Conservation (phyloP, 805 yeast genomes). For the Spathaspora arborariae region DNA sequence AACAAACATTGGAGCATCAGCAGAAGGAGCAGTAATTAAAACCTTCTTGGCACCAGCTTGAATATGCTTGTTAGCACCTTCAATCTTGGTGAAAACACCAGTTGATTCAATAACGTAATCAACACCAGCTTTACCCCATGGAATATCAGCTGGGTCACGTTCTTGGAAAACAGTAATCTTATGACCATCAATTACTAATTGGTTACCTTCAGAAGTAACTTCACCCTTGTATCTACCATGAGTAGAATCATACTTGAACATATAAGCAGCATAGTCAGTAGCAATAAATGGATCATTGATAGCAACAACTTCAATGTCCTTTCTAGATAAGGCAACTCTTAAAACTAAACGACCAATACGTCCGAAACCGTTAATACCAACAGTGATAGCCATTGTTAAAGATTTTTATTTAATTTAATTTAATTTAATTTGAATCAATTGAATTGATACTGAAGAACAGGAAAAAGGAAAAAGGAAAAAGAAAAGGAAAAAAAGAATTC, state of each 20-base stretch:
- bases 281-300: conserved; percentile 90
- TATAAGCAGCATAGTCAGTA: conserved; percentile 88
- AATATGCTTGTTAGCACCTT: conserved; percentile 79
- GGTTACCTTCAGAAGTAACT: conserved; percentile 55
- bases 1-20: conserved; percentile 94
- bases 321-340: conserved; percentile 73
- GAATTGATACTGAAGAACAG: conserved; percentile 1
- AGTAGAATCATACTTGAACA: conserved; percentile 94
- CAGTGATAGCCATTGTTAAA: conserved; percentile 52
- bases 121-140: conserved; percentile 83
- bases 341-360: conserved; percentile 89
- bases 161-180: conserved; percentile 69
- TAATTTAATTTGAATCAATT: conserved; percentile 2
- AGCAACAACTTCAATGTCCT: conserved; percentile 78
- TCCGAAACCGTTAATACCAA: conserved; percentile 95
- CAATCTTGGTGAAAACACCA: conserved; percentile 85
- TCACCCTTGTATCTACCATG: conserved; percentile 83
- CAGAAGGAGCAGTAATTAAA: conserved; percentile 89
- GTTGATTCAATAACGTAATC: conserved; percentile 90
- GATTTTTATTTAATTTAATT: too few species aligned
- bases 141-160: conserved; percentile 80
- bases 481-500: conserved; percentile 3
- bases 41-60: conserved; percentile 94
- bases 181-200: conserved; percentile 66
- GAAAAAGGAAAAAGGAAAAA: conserved; percentile 1